Conservation (phyloP, 1,139 yeast species). For the Yamadazyma dushanensis region DNA sequence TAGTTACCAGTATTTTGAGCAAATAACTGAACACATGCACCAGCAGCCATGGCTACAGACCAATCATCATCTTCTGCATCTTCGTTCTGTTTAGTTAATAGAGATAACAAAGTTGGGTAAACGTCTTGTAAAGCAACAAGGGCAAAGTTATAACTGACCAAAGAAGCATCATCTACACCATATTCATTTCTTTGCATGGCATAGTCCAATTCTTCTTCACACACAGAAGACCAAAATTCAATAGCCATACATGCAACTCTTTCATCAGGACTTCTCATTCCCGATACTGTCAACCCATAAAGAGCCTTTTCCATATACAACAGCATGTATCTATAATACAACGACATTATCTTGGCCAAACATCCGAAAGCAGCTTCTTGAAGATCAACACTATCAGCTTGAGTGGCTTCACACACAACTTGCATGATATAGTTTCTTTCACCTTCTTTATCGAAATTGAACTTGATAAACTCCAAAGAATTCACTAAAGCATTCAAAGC, state of each 20-base stretch:
- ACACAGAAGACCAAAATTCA: conserved; percentile 96
- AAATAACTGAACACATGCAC: conserved; percentile 90
- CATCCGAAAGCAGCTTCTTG: conserved; percentile 97
- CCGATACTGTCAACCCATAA: conserved; percentile 83
- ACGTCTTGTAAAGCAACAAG: conserved; percentile 80
- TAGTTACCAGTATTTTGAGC: conserved; percentile 88
- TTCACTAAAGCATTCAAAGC: conserved; percentile 91
- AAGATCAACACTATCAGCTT: conserved; percentile 74
- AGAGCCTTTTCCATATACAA: conserved; percentile 97
- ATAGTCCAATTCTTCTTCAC: conserved; percentile 92
- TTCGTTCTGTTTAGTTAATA: conserved; percentile 86
- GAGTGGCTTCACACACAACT: conserved; percentile 98
- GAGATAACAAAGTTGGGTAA: conserved; percentile 76
- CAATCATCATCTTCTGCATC: conserved; percentile 94
- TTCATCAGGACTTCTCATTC: conserved; percentile 86
- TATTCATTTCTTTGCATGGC: conserved; percentile 65
- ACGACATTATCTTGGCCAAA: conserved; percentile 85
- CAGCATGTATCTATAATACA: conserved; percentile 86
- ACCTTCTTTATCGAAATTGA: conserved; percentile 87
- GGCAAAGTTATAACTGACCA: conserved; percentile 70
- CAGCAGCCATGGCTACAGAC: conserved; percentile 99
- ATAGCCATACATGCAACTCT: conserved; percentile 97
- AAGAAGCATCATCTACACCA: conserved; percentile 33
- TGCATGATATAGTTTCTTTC: conserved; percentile 98
- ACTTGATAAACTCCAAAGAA: conserved; percentile 85